Percentiles rank a stretch among this genome's conserved stretches.
Evolutionary conservation across 257 asterid genomes (phyloP).

Genomic region (Fraxinus quadrangulata): DNA sequence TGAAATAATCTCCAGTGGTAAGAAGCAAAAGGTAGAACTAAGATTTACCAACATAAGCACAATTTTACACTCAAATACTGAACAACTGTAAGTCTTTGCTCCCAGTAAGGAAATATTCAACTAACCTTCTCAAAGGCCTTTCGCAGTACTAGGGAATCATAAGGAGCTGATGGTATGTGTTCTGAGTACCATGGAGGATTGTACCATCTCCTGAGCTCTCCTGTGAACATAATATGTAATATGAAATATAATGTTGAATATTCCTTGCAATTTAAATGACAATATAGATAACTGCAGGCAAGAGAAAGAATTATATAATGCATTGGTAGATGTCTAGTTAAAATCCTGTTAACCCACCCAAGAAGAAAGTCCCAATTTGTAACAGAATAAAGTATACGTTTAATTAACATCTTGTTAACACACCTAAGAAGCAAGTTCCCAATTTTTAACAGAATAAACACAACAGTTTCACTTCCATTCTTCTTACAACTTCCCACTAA

Average conservation of each 20-base stretch:
- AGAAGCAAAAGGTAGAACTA: constrained; percentile 2
- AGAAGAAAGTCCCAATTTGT: background rate
- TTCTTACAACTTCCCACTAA: background rate
- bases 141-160: constrained; percentile 73
- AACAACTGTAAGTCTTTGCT: constrained; percentile 14
- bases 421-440: background rate
- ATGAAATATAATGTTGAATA: background rate
- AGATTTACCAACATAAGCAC: constrained; percentile 10
- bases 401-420: background rate
- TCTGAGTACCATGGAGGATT: constrained; percentile 91
- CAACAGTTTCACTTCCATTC: constrained; percentile 1
- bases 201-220: constrained; percentile 90
- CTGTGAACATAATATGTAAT: constrained; percentile 45
- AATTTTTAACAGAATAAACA: constrained; percentile 13
- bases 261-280: background rate
- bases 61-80: constrained; percentile 16
- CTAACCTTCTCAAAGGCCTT: constrained; percentile 93
- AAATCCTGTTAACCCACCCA: background rate
- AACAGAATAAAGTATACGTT: background rate
- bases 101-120: constrained; percentile 23
- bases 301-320: background rate
- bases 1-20: background rate
- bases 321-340: background rate
- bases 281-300: background rate
- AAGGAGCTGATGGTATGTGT: constrained; percentile 74